Evolutionary conservation across 805 yeast genomes (phyloP), one percentile per base, ranked within the genome.

Genomic region (Komagataella pseudopastoris): DNA sequence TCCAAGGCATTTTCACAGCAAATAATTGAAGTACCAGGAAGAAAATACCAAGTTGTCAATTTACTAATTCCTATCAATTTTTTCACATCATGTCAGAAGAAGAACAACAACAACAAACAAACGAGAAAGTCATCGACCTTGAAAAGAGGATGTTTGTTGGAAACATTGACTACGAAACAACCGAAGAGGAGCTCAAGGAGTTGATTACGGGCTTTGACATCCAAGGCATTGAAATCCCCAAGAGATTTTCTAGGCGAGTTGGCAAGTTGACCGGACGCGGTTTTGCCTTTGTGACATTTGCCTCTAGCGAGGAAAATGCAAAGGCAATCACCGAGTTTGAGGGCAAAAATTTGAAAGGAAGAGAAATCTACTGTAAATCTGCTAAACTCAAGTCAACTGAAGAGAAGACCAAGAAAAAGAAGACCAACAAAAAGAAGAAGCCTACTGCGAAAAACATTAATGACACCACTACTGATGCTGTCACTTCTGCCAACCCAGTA

Each of bases 251-350:
- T 10, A 52, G 52, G 46, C 52, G 51, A 45, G 54, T 45, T 7
- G 45, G 24, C 55, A 51, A 8, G 56, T 62, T 43, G 54, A 57
- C 46, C 60, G 59, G 46, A 60, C 65, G 5, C 60, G 70, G 48
- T 16, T 61, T 58, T 55, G 80, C 74, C 1, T 78, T 83, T 61
- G 77, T 81, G 56, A 76, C 76, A 56, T 80, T 83, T 56, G 71
- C 77, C 49, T 68, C 74, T 53, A 78, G 81, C 56, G 85, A 77
- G 49, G 72, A 74, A 47, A 95, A 88, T 60, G 67, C 75, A 60
- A 69, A 72, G 62, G 96, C 95, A n/a, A 78, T 64, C 24, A 57
- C 53, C 22, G 54, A 51, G n/a, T 56, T 59, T 43, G 58, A 59
- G 17, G 67, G 65, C 39, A 60, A 63, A 52, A 56, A 53, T 12